These are phyloP conservation scores for Crithidia sp. DNA, from an alignment of 208 protist species.

Conservation along the genomic window DNA sequence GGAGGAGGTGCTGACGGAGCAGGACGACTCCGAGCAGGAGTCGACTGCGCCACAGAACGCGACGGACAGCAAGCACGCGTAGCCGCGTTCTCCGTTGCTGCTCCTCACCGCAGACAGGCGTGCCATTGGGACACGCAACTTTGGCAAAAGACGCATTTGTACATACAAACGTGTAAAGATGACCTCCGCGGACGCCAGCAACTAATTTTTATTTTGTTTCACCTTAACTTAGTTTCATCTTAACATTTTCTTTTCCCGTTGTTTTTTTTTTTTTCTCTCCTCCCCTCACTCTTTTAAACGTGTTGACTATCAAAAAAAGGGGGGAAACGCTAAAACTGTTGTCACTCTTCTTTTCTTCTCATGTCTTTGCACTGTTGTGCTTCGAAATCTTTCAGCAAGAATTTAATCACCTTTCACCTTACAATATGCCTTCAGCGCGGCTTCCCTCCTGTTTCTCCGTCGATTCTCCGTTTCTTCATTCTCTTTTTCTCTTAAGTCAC, in stretches of 20 bases:
- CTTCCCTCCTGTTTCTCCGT: not conserved
- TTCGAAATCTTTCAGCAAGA: not conserved
- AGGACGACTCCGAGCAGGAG: too few relatives aligned
- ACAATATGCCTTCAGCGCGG: not conserved
- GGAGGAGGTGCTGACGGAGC: slow-evolving; percentile 14
- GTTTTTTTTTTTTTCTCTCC: too few relatives aligned
- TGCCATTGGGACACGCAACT: too few relatives aligned
- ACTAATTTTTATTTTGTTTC: too few relatives aligned
- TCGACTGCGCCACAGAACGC: not conserved
- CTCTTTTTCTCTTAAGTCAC: too few relatives aligned
- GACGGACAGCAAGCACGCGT: not conserved
- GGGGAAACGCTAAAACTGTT: too few relatives aligned
- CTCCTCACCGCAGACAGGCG: too few relatives aligned
- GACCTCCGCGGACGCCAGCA: not conserved
- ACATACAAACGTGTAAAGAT: too few relatives aligned
- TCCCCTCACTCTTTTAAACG: too few relatives aligned
- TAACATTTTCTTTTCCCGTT: not conserved
- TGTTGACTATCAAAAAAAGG: too few relatives aligned
- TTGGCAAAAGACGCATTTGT: too few relatives aligned
- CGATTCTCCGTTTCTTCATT: not conserved
- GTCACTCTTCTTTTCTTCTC: not conserved
- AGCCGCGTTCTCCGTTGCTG: too few relatives aligned
- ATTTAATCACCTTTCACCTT: not conserved
- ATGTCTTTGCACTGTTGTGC: not conserved
- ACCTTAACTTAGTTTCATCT: not conserved